phyloP scores from a whole-genome alignment of 257 asterid species.

The Scutellaria minor region DNA sequence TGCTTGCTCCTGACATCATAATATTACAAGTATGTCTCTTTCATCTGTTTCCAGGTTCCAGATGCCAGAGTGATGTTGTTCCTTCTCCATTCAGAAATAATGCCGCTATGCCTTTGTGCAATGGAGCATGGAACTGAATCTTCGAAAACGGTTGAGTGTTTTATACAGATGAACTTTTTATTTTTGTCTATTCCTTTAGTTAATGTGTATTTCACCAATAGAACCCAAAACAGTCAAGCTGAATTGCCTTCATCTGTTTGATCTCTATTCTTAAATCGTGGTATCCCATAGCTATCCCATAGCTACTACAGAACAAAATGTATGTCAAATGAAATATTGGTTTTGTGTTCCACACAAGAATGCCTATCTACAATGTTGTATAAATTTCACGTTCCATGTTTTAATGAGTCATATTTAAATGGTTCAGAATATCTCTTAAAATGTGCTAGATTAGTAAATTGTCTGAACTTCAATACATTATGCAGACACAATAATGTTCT shows the following conservation, averaged over 20 bases:
- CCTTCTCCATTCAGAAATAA: conserved; percentile 45
- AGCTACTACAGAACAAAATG: not conserved
- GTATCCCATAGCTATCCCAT: not conserved
- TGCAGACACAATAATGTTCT: conserved; percentile 2
- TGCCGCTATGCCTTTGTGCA: conserved; percentile 43
- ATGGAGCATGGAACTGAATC: conserved; percentile 43
- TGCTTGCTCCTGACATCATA: not conserved
- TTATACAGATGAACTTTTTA: not conserved
- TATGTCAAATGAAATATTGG: not conserved
- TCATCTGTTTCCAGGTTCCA: conserved; percentile 34
- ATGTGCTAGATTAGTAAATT: not conserved
- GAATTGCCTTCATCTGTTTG: not conserved
- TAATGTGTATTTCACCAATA: not conserved
- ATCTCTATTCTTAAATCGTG: not conserved
- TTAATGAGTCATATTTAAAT: not conserved
- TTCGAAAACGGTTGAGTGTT: conserved; percentile 44
- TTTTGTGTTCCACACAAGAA: not conserved
- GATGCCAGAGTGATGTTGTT: conserved; percentile 34
- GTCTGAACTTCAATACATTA: not conserved
- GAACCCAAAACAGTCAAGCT: not conserved
- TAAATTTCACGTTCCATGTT: not conserved
- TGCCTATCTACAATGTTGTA: not conserved
- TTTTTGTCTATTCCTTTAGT: not conserved
- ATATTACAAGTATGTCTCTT: conserved; percentile 4
- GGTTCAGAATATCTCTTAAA: not conserved